These are phyloP conservation scores for Haberlea rhodopensis DNA, from an alignment of 257 asterid genomes.

Conservation along the genomic window DNA sequence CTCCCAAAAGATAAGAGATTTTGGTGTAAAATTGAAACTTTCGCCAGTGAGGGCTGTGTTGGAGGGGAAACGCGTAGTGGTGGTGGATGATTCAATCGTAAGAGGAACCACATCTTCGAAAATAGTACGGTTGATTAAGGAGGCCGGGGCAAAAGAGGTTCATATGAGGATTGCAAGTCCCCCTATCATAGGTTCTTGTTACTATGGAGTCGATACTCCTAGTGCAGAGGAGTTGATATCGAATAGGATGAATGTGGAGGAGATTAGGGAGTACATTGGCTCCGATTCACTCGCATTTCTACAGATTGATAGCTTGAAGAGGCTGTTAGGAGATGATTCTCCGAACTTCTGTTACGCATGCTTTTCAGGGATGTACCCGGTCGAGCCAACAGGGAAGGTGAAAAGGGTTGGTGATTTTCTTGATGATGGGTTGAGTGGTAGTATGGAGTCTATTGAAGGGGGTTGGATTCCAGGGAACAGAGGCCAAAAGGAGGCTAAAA, in stretches of 20 bases:
- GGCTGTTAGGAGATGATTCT: conserved; percentile 44
- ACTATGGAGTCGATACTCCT: conserved; percentile 89
- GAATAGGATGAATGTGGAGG: conserved; percentile 67
- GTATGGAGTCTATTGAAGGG: conserved; percentile 51
- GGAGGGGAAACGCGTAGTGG: conserved; percentile 97
- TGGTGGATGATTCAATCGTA: conserved; percentile 92
- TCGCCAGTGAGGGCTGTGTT: conserved; percentile 81
- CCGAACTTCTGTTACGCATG: conserved; percentile 69
- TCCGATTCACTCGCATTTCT: conserved; percentile 80
- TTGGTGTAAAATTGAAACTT: conserved; percentile 84
- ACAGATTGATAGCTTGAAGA: conserved; percentile 52
- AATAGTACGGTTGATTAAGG: conserved; percentile 83
- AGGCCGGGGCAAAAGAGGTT: conserved; percentile 87
- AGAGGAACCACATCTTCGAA: conserved; percentile 90
- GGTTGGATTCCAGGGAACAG: conserved; percentile 51
- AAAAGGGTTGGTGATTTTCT: conserved; percentile 79
- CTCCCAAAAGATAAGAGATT: conserved; percentile 83
- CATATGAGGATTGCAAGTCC: conserved; percentile 98
- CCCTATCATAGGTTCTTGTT: conserved; percentile 78
- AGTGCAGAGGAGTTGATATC: conserved; percentile 75
- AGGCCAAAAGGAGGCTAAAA: conserved; percentile 9
- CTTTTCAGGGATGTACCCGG: conserved; percentile 77
- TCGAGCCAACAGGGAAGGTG: conserved; percentile 69
- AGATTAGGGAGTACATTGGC: conserved; percentile 74
- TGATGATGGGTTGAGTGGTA: conserved; percentile 84